Percentiles rank a stretch among this genome's conserved stretches.
phyloP scores from a whole-genome alignment of 1,284 basidiomycete genomes.

The Cutaneotrichosporon arboriforme region DNA sequence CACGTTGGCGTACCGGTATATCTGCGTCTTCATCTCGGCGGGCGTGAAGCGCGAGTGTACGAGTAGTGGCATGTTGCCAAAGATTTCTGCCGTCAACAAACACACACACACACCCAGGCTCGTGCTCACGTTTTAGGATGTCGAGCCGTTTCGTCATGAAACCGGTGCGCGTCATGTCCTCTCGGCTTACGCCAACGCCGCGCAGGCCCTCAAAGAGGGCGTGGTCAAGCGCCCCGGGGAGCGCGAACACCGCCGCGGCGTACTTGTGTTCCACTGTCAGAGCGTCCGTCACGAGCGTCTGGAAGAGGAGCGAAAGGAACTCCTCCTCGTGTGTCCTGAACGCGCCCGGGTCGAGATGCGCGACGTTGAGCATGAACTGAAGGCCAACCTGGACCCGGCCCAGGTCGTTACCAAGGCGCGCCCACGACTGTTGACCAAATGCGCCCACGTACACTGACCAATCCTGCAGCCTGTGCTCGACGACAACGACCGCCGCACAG shows the following conservation, averaged over 20 bases:
- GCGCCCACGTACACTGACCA: slow-evolving; percentile 62
- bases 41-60: slow-evolving; percentile 22
- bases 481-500: slow-evolving; percentile 60
- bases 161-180: slow-evolving; percentile 16
- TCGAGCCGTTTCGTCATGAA: slow-evolving; percentile 25
- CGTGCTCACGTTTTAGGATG: slow-evolving; percentile 17
- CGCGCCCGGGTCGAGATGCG: slow-evolving; percentile 59
- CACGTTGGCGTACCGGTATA: slow-evolving; percentile 40
- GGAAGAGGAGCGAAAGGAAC: slow-evolving; percentile 58
- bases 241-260: slow-evolving; percentile 45
- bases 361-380: slow-evolving; percentile 62
- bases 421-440: slow-evolving; percentile 59
- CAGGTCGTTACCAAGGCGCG: slow-evolving; percentile 54
- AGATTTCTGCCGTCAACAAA: slow-evolving; percentile 9
- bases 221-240: slow-evolving; percentile 28
- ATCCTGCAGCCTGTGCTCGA: slow-evolving; percentile 59
- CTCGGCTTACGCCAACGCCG: slow-evolving; percentile 3
- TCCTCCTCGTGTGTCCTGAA: slow-evolving; percentile 54
- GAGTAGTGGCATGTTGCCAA: slow-evolving; percentile 23
- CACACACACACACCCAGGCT: background rate
- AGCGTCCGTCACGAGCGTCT: slow-evolving; percentile 54
- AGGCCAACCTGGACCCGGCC: slow-evolving; percentile 60
- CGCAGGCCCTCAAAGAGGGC: slow-evolving; percentile 26
- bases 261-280: slow-evolving; percentile 61
- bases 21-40: slow-evolving; percentile 30